Evolutionary conservation across 225 moss, liverwort and hornwort species (phyloP).

Genomic region (Physcomitrellopsis africana): DNA sequence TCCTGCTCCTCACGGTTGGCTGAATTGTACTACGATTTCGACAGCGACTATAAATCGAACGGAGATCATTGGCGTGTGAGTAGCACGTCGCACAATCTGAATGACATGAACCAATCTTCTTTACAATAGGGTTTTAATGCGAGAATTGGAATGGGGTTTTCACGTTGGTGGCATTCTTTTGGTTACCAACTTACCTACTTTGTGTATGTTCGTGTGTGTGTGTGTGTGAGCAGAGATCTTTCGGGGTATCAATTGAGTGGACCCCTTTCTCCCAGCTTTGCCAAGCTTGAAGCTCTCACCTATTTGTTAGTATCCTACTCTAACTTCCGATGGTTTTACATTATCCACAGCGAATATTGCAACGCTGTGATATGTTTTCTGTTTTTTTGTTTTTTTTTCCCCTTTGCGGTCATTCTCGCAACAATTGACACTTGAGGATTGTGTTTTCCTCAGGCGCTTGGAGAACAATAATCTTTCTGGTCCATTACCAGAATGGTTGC

Average conservation of each 20-base stretch:
- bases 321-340: neutral
- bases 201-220: too few relatives aligned
- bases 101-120: too few relatives aligned
- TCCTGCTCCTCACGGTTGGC: conserved; percentile 8
- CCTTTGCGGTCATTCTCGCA: neutral
- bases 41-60: neutral
- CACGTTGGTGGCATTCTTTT: too few relatives aligned
- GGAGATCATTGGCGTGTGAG: conserved; percentile 23
- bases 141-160: too few relatives aligned
- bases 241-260: conserved; percentile 27
- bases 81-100: neutral
- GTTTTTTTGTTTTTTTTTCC: neutral
- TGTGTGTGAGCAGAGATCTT: conserved; percentile 27
- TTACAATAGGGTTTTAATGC: too few relatives aligned
- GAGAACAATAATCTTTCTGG: conserved; percentile 13
- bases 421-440: neutral
- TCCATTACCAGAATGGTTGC: conserved; percentile 26
- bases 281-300: conserved; percentile 7
- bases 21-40: conserved; percentile 23
- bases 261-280: conserved; percentile 29
- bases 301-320: conserved; percentile 23
- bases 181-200: neutral
- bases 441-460: conserved; percentile 4
- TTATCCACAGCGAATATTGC: neutral
- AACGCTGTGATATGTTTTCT: neutral